Base-by-base conservation (phyloP, 306 rosid genomes). In the Vigna trinervia region DNA sequence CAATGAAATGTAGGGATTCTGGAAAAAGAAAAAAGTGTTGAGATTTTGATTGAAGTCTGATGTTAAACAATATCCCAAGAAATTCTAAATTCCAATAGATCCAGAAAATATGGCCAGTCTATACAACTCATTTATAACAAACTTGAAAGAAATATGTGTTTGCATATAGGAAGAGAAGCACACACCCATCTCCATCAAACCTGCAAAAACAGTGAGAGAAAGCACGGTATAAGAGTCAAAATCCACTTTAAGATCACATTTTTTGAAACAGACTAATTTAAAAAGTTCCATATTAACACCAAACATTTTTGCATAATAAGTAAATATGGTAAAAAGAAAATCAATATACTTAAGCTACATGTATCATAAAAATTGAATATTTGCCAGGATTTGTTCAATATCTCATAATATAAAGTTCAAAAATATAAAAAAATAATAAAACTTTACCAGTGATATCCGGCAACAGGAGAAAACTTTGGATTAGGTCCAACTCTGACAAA, bases 111-210 rank as follows among this genome's bases (percentile, higher is more conserved):
- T 68, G 64, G 59, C 10, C 57, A 58, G 57, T 57, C 34, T 8
- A 58, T 43, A 34, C 20, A 38, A 14, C 11, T 59, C 61, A 67
- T 79, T 73, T 73, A 75, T 6, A 75, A 48, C 64, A 65, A 77
- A 65, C 61, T 43, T n/a, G 23, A 22, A 80, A 51, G 62, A 79
- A 73, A 71, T 59, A 12, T 70, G 13, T 43, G 30, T 74, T 61
- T 43, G 80, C 68, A 73, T 51, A 56, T 30, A 41, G 69, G 71
- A 63, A 76, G 76, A 75, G 74, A 76, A 50, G 30, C 78, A 87
- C 96, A 26, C 69, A 95, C 97, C 97, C 98, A 82, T 95, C 98
- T 83, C 98, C 98, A 80, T 95, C 98, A 81, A 92, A 92, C 98
- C 98, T 95, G 91, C 83, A 88, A 45, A 78, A 39, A 56, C n/a